Percentiles rank a stretch among this genome's conserved stretches.
phyloP scores from a whole-genome alignment of 2,329 filamentous ascomycete genomes.

The Neopestalotiopsis rosae region DNA sequence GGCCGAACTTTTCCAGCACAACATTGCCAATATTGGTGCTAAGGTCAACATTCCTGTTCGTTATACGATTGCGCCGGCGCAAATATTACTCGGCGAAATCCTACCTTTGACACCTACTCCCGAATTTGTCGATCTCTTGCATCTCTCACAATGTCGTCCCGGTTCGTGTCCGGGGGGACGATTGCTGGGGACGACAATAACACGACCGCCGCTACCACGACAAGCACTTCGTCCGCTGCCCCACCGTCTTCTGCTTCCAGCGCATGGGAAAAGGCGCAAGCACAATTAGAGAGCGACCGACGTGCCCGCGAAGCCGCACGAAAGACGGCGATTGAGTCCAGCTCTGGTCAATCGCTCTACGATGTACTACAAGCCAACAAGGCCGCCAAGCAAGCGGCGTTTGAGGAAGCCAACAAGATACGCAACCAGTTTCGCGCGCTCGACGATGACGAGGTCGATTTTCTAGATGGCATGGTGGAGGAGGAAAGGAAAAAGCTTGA shows the following conservation, averaged over 20 bases:
- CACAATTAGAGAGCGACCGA: conserved; percentile 67
- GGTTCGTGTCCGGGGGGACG: conserved; percentile 61
- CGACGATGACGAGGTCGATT: conserved; percentile 81
- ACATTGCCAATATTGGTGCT: too few relatives aligned
- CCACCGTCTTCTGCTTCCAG: conserved; percentile 21
- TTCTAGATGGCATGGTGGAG: conserved; percentile 65
- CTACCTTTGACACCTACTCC: too few relatives aligned
- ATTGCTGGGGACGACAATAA: conserved; percentile 44
- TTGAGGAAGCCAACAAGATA: conserved; percentile 74
- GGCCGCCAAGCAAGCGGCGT: conserved; percentile 83
- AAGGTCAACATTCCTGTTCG: too few relatives aligned
- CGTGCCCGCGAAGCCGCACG: conserved; percentile 57
- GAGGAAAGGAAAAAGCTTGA: conserved; percentile 59
- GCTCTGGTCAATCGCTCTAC: conserved; percentile 65
- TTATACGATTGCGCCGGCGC: too few relatives aligned
- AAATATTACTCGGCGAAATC: too few relatives aligned
- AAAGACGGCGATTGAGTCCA: conserved; percentile 44
- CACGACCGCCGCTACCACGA: conserved; percentile 21
- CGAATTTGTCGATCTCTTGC: too few relatives aligned
- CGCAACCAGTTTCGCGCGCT: conserved; percentile 80
- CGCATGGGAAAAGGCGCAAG: conserved; percentile 67
- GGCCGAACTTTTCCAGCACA: too few relatives aligned
- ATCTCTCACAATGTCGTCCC: conserved; percentile 49
- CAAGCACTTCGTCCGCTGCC: not conserved
- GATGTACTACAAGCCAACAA: conserved; percentile 84